These are phyloP conservation scores for Medicago ruthenica DNA, from an alignment of 306 rosid genomes.

Conservation along the genomic window DNA sequence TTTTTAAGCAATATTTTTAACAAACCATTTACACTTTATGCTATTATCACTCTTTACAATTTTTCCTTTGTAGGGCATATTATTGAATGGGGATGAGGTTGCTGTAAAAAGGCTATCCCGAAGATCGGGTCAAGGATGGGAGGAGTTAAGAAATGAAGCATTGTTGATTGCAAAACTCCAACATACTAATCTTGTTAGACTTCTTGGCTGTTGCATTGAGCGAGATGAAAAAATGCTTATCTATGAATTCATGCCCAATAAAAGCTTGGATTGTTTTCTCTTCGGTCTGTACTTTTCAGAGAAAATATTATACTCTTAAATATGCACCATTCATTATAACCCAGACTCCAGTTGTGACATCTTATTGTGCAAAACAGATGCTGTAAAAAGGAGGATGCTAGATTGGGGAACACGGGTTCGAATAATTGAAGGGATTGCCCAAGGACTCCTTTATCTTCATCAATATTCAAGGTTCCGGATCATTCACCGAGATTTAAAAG, in stretches of 20 bases:
- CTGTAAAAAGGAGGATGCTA: conserved; percentile 17
- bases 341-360: neutral
- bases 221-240: conserved; percentile 1
- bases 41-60: no score
- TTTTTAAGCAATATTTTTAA: neutral
- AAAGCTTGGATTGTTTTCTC: conserved; percentile 49
- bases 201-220: neutral
- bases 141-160: conserved; percentile 46
- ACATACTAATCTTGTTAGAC: conserved; percentile 47
- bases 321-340: neutral
- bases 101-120: conserved; percentile 47
- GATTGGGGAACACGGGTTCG: conserved; percentile 43
- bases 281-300: conserved; percentile 37
- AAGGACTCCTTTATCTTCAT: conserved; percentile 53
- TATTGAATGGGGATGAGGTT: conserved; percentile 44
- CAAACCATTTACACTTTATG: neutral
- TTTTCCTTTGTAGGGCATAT: conserved; percentile 26
- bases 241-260: neutral
- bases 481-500: conserved; percentile 47
- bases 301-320: neutral
- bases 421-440: conserved; percentile 45
- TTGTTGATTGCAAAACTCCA: conserved; percentile 51
- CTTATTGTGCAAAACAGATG: conserved; percentile 26
- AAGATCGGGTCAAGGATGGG: conserved; percentile 56
- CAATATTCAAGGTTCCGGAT: conserved; percentile 41